Evolutionary conservation across 495 filamentous ascomycete species (phyloP), one percentile per base, ranked within the genome.

Genomic region (Xylaria venustula): DNA sequence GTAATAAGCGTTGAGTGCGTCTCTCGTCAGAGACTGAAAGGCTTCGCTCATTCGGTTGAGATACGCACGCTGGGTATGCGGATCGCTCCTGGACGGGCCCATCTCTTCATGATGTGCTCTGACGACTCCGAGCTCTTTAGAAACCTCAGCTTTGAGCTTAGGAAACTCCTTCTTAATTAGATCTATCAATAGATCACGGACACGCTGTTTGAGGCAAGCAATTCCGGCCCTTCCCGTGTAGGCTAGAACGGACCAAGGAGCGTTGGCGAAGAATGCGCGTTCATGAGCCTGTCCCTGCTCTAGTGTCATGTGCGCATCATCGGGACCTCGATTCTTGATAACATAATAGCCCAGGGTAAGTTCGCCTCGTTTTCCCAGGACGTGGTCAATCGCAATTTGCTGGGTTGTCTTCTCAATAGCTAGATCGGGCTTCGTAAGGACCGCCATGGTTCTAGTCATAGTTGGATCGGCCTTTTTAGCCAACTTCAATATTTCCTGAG

Each of bases 391-490:
- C 22, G 85, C 72, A 14, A 73, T 71, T 1, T 64, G 47, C 58
- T 85, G 77, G 4, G 75, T 78, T 2, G 77, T 75, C 47, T 70
- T 66, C 41, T 86, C 80, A 41, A 86, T 79, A 0, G 72, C 70
- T 14, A 87, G 65, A 47, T 88, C 85, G 1, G 82, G 84, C 58
- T 87, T 87, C 0, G 84, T 87, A 2, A 87, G 65, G 17, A 87
- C 77, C 9, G 83, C 79, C 25, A 87, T 67, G 0, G 84, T 87
- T 32, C 85, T 73, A 7, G 71, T 55, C 22, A 83, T 81, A 3
- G 68, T 52, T 0, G 69, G 67, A 62, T 87, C 84, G 2, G 64
- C 61, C 47, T 79, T 72, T 11, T 77, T 73, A 0, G 85, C 81
- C 51, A 86, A 65, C 52, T 74, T 67, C 73, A 87, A 62, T 26